Percentiles rank a stretch among this genome's conserved stretches.
Evolutionary conservation across 179 eudicot genomes (phyloP).

Genomic region (Vitellaria paradoxa): DNA sequence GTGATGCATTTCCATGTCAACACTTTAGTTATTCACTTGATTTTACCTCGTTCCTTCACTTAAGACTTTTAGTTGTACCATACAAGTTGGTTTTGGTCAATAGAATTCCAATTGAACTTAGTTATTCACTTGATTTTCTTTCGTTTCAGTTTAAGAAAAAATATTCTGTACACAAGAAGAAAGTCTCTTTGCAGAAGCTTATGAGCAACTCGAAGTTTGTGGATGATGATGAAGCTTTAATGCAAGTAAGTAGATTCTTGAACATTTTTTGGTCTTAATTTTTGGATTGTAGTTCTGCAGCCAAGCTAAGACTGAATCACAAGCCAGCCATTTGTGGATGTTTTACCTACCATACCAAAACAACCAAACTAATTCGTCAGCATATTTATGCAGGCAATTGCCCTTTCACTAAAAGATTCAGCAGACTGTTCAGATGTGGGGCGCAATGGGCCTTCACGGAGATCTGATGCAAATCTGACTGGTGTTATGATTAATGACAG

Average conservation of each 20-base stretch:
- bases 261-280: not conserved
- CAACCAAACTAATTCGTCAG: not conserved
- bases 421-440: constrained; percentile 21
- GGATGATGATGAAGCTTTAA: constrained; percentile 73
- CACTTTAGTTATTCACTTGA: too few species aligned
- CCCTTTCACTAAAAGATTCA: constrained; percentile 65
- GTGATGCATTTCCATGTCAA: not conserved
- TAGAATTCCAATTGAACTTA: too few species aligned
- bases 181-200: constrained; percentile 32
- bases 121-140: not conserved
- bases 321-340: not conserved
- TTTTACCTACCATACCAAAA: not conserved
- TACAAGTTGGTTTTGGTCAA: too few species aligned
- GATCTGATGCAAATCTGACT: constrained; percentile 19
- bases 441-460: constrained; percentile 24
- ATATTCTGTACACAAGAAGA: constrained; percentile 34
- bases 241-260: constrained; percentile 45
- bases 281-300: not conserved
- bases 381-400: constrained; percentile 64
- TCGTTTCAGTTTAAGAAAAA: constrained; percentile 42
- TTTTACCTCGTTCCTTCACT: constrained; percentile 16
- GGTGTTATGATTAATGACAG: constrained; percentile 18
- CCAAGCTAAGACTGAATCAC: not conserved
- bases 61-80: too few species aligned
- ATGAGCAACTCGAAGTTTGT: constrained; percentile 29